A percentile compares a stretch with the other conserved stretches of the same genome.
These are phyloP conservation scores for Cupressus sempervirens DNA, from an alignment of 75 land plant genomes.

Conservation along the genomic window DNA sequence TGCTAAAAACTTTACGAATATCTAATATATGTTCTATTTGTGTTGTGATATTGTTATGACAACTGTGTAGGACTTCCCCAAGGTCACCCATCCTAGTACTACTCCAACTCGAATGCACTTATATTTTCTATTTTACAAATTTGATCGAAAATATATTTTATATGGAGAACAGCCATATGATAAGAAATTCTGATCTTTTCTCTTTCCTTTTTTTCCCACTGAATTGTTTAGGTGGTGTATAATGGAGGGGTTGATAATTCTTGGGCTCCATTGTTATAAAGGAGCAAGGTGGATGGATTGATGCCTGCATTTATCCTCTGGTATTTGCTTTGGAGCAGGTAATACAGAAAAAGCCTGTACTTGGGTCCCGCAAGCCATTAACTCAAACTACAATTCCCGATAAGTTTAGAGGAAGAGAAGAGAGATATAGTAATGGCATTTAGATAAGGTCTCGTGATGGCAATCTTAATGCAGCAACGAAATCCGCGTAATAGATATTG, in stretches of 20 bases:
- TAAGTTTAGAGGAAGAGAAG: neutral
- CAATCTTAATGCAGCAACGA: slow-evolving; percentile 6
- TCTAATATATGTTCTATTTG: no score
- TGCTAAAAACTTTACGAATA: no score
- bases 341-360: slow-evolving; percentile 6
- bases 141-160: no score
- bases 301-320: neutral
- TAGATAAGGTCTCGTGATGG: slow-evolving; percentile 13
- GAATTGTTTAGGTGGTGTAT: neutral
- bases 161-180: no score
- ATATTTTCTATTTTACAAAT: no score
- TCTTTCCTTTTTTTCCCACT: neutral
- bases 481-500: neutral
- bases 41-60: no score
- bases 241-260: neutral
- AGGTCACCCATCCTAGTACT: no score
- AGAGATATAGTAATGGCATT: neutral
- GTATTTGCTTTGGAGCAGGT: slow-evolving; percentile 9
- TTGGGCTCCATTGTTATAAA: slow-evolving; percentile 6
- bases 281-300: neutral
- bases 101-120: no score
- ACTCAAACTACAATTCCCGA: neutral
- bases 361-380: slow-evolving; percentile 7
- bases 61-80: no score
- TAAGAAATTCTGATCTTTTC: neutral